Evolutionary conservation across 257 asterid species (phyloP).

Genomic region (Haberlea rhodopensis): DNA sequence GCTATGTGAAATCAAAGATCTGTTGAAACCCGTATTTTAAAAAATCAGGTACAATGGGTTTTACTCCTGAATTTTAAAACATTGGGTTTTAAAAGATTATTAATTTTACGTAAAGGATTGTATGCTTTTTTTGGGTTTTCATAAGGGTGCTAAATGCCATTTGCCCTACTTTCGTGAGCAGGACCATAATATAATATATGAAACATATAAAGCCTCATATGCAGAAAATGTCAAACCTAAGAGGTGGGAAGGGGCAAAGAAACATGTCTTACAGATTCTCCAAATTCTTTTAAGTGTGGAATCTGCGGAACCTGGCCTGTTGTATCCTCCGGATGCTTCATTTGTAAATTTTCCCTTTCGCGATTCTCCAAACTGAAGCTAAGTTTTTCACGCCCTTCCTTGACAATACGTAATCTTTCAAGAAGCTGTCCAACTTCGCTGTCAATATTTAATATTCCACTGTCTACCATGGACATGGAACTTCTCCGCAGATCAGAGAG

Average conservation of each 20-base stretch:
- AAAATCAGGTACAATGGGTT: neutral
- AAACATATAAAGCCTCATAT: neutral
- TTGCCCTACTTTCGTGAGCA: neutral
- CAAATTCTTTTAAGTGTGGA: conserved; percentile 42
- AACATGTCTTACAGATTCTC: conserved; percentile 50
- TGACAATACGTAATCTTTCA: conserved; percentile 62
- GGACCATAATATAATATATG: conserved; percentile 7
- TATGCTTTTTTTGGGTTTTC: neutral
- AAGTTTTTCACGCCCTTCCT: conserved; percentile 74
- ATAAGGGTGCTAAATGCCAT: neutral
- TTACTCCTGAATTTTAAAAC: too few relatives aligned
- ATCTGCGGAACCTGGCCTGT: conserved; percentile 64
- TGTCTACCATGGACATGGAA: conserved; percentile 47
- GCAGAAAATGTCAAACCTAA: conserved; percentile 40
- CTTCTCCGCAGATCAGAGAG: conserved; percentile 36
- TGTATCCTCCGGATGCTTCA: conserved; percentile 69
- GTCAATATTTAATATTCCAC: conserved; percentile 61
- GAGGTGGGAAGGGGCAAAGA: conserved; percentile 68
- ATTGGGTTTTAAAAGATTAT: too few relatives aligned
- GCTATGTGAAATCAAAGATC: neutral
- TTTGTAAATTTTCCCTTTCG: conserved; percentile 52
- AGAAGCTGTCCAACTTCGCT: conserved; percentile 56
- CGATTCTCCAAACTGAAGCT: conserved; percentile 47
- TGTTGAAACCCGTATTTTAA: too few relatives aligned
- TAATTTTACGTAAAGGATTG: neutral